These are phyloP conservation scores for Cordia subcordata DNA, from an alignment of 257 asterid genomes.

Conservation along the genomic window DNA sequence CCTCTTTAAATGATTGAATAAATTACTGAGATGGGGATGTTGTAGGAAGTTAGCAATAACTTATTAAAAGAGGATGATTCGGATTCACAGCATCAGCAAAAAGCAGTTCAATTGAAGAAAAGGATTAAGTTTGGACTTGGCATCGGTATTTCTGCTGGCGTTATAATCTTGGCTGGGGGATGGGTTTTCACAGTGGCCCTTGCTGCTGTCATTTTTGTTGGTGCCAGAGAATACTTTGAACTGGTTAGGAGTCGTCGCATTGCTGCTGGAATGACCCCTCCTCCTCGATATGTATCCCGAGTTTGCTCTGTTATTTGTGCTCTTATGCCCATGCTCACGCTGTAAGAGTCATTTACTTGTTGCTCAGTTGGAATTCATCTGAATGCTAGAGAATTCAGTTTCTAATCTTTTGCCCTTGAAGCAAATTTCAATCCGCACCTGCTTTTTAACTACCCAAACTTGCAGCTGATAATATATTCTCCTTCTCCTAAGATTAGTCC, in stretches of 20 bases:
- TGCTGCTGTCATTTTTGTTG: conserved; percentile 76
- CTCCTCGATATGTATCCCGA: conserved; percentile 86
- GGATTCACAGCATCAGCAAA: conserved; percentile 13
- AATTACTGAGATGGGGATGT: conserved; percentile 30
- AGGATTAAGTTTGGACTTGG: conserved; percentile 84
- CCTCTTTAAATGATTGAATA: too few relatives aligned
- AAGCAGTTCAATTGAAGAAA: conserved; percentile 65
- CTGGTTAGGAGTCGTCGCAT: conserved; percentile 93
- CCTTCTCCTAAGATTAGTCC: too few relatives aligned
- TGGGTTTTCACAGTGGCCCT: conserved; percentile 82
- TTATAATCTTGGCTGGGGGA: conserved; percentile 87
- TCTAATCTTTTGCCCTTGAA: too few relatives aligned
- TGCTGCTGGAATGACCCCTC: conserved; percentile 97
- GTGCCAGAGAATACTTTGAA: conserved; percentile 90
- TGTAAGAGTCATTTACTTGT: conserved; percentile 55
- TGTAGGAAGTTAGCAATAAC: conserved; percentile 67
- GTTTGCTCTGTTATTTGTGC: conserved; percentile 78
- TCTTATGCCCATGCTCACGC: conserved; percentile 81
- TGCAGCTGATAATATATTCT: too few relatives aligned
- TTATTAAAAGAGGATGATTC: conserved; percentile 29
- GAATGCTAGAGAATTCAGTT: too few relatives aligned
- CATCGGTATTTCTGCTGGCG: conserved; percentile 78
- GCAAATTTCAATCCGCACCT: too few relatives aligned
- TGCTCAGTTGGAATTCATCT: too few relatives aligned
- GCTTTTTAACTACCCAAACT: too few relatives aligned